Percentiles rank a stretch among this genome's conserved stretches.
Evolutionary conservation across 1,284 basidiomycete species (phyloP).

Genomic region (Hymenochaete sp.): DNA sequence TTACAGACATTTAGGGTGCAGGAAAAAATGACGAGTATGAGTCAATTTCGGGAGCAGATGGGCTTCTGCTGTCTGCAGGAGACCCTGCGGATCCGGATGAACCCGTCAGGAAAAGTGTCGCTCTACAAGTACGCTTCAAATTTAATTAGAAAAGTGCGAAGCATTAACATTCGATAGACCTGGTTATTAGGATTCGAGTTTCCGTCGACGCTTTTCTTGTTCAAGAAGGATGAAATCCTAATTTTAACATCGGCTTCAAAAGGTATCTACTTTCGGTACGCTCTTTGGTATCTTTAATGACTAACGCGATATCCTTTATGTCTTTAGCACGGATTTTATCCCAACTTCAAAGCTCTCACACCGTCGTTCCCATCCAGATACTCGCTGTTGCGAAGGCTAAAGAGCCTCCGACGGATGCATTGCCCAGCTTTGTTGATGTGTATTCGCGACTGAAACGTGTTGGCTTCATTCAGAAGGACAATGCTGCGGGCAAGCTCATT

Average conservation of each 20-base stretch:
- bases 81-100: conserved; percentile 80
- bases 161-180: conserved; percentile 43
- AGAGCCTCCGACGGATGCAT: conserved; percentile 59
- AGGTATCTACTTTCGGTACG: no score
- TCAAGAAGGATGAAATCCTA: conserved; percentile 66
- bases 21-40: conserved; percentile 62
- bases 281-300: conserved; percentile 12
- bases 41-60: conserved; percentile 57
- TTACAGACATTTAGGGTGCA: conserved; percentile 36
- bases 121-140: conserved; percentile 68
- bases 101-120: conserved; percentile 80
- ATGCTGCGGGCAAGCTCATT: conserved; percentile 70
- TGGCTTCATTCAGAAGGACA: conserved; percentile 70
- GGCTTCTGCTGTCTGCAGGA: conserved; percentile 72
- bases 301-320: conserved; percentile 20
- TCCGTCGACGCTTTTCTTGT: conserved; percentile 84
- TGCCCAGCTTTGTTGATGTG: conserved; percentile 50
- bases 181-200: conserved; percentile 97
- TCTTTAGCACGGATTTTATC: conserved; percentile 62
- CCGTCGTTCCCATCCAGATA: conserved; percentile 55
- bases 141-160: conserved; percentile 10
- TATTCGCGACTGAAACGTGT: conserved; percentile 54
- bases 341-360: conserved; percentile 52
- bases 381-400: conserved; percentile 66
- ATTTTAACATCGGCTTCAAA: conserved; percentile 88